Conservation (phyloP, 176 grass and related monocot species). For the Lolium perenne region DNA sequence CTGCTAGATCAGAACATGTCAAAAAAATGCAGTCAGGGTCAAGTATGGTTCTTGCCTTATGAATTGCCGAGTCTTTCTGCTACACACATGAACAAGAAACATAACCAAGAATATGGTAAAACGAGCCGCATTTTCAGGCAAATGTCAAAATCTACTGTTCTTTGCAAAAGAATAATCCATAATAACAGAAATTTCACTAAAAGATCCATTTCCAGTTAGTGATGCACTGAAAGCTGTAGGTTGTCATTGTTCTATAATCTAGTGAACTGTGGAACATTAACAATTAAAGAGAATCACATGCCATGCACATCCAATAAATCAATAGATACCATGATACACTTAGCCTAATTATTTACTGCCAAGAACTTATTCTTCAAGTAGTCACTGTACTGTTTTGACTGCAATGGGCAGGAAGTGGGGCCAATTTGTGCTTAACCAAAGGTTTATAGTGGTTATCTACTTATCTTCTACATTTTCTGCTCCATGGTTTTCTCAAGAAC, state of each 20-base stretch:
- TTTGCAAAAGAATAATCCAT: slow-evolving; percentile 2
- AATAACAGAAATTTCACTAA: slow-evolving; percentile 21
- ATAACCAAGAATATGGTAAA: neutral
- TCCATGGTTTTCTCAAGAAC: slow-evolving; percentile 1
- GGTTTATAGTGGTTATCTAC: neutral
- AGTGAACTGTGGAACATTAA: neutral
- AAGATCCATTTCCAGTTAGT: slow-evolving; percentile 4
- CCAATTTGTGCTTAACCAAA: slow-evolving; percentile 20
- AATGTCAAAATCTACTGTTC: slow-evolving; percentile 7
- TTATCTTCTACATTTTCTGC: neutral
- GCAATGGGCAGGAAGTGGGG: slow-evolving; percentile 3
- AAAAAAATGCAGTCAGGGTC: neutral
- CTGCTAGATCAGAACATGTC: neutral
- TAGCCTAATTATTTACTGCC: neutral
- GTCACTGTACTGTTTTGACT: slow-evolving; percentile 3
- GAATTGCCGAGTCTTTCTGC: neutral
- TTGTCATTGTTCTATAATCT: slow-evolving; percentile 11
- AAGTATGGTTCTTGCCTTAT: neutral
- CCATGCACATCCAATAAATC: neutral
- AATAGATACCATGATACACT: slow-evolving; percentile 14
- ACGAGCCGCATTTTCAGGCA: slow-evolving; percentile 12
- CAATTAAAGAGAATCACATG: slow-evolving; percentile 26
- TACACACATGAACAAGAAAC: slow-evolving; percentile 17
- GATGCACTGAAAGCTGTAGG: slow-evolving; percentile 9
- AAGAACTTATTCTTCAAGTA: slow-evolving; percentile 34